Percentiles rank a stretch among this genome's conserved stretches.
Conservation (phyloP, 2,329 filamentous ascomycete genomes). For the Neonectria hederae region DNA sequence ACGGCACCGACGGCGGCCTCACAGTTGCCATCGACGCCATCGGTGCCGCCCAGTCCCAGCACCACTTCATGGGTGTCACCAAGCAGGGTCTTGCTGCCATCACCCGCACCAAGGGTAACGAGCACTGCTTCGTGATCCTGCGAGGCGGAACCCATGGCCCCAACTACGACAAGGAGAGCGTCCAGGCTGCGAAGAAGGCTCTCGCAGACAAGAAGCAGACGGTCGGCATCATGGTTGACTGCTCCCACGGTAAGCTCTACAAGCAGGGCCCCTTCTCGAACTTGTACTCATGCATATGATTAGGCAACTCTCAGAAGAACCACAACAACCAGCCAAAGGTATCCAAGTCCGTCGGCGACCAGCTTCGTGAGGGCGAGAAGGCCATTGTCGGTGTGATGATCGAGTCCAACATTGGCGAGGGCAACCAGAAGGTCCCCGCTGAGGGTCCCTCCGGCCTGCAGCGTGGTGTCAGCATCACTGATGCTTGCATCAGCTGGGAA, state of each 20-base stretch:
- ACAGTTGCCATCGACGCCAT: slow-evolving; percentile 96
- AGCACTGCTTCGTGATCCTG: slow-evolving; percentile 97
- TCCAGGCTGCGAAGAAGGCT: slow-evolving; percentile 80
- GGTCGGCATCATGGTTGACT: slow-evolving; percentile 96
- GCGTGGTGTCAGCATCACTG: slow-evolving; percentile 93
- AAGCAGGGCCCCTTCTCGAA: slow-evolving; percentile 58
- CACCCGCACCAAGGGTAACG: slow-evolving; percentile 90
- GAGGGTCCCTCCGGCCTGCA: slow-evolving; percentile 82
- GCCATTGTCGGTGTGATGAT: slow-evolving; percentile 98
- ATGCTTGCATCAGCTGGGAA: slow-evolving; percentile 96
- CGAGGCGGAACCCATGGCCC: slow-evolving; percentile 91
- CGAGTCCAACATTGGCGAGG: slow-evolving; percentile 95
- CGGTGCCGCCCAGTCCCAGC: slow-evolving; percentile 82
- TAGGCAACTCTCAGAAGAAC: slow-evolving; percentile 96
- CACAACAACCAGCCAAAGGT: slow-evolving; percentile 98
- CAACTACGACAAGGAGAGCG: slow-evolving; percentile 89
- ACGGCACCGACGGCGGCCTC: slow-evolving; percentile 93
- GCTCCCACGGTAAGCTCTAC: slow-evolving; percentile 83
- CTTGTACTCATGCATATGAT: slow-evolving; percentile 8
- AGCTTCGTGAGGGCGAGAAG: slow-evolving; percentile 86
- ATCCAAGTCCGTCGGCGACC: slow-evolving; percentile 81
- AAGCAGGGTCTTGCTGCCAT: slow-evolving; percentile 97
- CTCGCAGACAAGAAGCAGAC: slow-evolving; percentile 84
- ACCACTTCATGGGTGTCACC: slow-evolving; percentile 98
- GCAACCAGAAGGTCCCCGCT: slow-evolving; percentile 85